These are phyloP conservation scores for Lindgomyces ingoldianus DNA, from an alignment of 495 filamentous ascomycete genomes.

Conservation along the genomic window DNA sequence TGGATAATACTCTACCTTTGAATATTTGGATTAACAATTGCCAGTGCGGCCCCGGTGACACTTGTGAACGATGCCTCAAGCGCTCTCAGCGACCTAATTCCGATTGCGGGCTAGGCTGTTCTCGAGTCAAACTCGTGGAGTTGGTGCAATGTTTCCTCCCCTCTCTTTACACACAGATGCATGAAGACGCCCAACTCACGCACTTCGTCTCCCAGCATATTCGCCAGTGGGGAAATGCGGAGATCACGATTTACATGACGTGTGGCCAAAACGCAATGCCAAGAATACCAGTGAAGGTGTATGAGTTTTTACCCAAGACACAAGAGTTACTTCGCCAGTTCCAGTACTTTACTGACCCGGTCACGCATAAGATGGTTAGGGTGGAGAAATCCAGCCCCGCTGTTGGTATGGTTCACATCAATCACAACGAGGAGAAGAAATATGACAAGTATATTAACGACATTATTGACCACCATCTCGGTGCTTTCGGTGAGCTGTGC, in stretches of 20 bases:
- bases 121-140: constrained; percentile 41
- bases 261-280: constrained; percentile 28
- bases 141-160: constrained; percentile 41
- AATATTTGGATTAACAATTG: constrained; percentile 17
- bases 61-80: constrained; percentile 41
- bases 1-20: not conserved
- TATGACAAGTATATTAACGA: constrained; percentile 44
- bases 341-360: constrained; percentile 41
- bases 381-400: constrained; percentile 42
- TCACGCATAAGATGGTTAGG: constrained; percentile 14
- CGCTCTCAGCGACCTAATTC: constrained; percentile 33
- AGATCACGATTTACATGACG: constrained; percentile 31
- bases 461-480: constrained; percentile 41
- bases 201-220: constrained; percentile 41
- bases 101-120: constrained; percentile 39
- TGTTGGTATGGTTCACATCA: constrained; percentile 42
- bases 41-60: constrained; percentile 41
- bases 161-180: constrained; percentile 41
- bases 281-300: constrained; percentile 38
- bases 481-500: constrained; percentile 38
- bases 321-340: constrained; percentile 36
- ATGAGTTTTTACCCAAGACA: constrained; percentile 43
- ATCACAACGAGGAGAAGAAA: constrained; percentile 40
- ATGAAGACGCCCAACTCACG: constrained; percentile 40
- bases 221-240: constrained; percentile 25